Evolutionary conservation across 2,329 filamentous ascomycete genomes (phyloP), one percentile per base, ranked within the genome.

Genomic region (Monilinia aucupariae): DNA sequence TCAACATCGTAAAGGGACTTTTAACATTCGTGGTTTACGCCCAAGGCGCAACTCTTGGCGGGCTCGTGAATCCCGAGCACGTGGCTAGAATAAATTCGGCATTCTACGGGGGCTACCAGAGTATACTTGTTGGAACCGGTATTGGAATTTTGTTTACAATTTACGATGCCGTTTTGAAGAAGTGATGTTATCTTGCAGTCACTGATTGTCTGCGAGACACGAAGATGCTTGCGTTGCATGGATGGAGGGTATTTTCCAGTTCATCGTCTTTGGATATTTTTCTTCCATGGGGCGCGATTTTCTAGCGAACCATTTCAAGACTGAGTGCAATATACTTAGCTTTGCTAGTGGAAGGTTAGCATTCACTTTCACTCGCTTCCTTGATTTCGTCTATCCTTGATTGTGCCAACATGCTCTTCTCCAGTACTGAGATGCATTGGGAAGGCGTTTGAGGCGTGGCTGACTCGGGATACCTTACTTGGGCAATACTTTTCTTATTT

Each of bases 1-100:
- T 96, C 78, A 96, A 92, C 78, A 86, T 97, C 63, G 85, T 85
- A 70, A 96, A 96, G 79, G 92, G 89, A 0, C 74, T 97, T 61
- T 76, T 92, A 64, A 86, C 90, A 9, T 96, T 89, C 75, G 82
- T 93, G 41, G 86, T 96, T 22, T 96, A 92, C 73, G 84, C 82
- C 12, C 85, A 88, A 73, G 84, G 83, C 41, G 81, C 83, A 58
- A 84, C 81, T 54, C 82, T 88, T 62, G 79, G 82, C 54, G 87
- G 88, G 39, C 78, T 86, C 60, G 79, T 91, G 64, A 80, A 83
- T 64, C 78, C 81, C 34, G 76, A 78, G 20, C 83, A 85, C 8
- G 85, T 91, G 55, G 77, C 77, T 60, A 81, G 83, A 62, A 85
- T 94, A 66, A 83, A 87, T 68, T 76, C 77, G 3, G 84, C 88